Percentiles rank a stretch among this genome's conserved stretches.
Conservation (phyloP, 2,329 filamentous ascomycete species). For the Ophiostoma quercus region DNA sequence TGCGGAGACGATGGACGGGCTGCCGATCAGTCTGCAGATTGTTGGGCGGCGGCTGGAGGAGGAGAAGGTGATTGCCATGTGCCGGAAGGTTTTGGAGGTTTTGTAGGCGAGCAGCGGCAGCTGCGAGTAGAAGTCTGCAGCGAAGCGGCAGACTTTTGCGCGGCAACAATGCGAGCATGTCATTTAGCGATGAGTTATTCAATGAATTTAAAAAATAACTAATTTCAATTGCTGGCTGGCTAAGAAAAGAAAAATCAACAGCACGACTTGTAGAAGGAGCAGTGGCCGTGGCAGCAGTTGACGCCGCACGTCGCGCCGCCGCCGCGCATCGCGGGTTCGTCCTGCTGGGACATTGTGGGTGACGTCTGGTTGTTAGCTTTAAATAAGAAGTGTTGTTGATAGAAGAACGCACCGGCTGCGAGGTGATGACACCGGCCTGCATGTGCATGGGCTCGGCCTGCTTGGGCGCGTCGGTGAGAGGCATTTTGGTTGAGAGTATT, state of each 20-base stretch:
- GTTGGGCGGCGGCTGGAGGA: slow-evolving; percentile 41
- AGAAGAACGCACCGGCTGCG: too few species aligned
- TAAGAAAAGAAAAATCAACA: not conserved
- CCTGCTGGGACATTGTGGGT: not conserved
- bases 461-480: slow-evolving; percentile 8
- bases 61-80: slow-evolving; percentile 39
- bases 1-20: slow-evolving; percentile 24
- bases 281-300: slow-evolving; percentile 17
- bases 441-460: slow-evolving; percentile 7
- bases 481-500: not conserved
- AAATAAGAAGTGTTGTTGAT: too few species aligned
- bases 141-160: too few species aligned
- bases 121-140: not conserved
- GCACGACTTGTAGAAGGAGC: slow-evolving; percentile 9
- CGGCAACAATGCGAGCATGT: too few species aligned
- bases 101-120: too few species aligned
- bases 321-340: slow-evolving; percentile 4
- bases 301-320: slow-evolving; percentile 2
- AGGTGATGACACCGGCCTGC: not conserved
- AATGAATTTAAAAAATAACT: too few species aligned
- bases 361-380: not conserved
- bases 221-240: not conserved
- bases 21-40: slow-evolving; percentile 33
- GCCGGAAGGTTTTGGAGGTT: slow-evolving; percentile 30
- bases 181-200: too few species aligned